Percentiles rank a stretch among this genome's conserved stretches.
Conservation (phyloP, 2,329 filamentous ascomycete genomes). For the Aotearoamyces nothofagi region DNA sequence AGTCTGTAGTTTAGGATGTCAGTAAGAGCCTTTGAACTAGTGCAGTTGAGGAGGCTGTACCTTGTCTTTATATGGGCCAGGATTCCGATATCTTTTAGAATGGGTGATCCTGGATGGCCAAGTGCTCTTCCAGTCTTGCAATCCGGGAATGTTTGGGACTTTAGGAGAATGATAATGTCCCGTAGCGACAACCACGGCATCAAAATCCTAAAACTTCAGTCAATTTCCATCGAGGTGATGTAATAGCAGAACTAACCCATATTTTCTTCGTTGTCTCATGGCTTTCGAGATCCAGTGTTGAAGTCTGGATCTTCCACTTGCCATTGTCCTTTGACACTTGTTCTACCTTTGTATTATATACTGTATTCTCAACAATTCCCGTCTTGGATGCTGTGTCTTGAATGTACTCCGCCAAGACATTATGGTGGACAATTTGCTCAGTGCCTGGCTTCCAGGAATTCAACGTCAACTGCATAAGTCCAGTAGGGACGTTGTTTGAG, state of each 20-base stretch:
- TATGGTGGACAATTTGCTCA: conserved; percentile 5
- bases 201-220: conserved; percentile 28
- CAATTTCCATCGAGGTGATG: not conserved
- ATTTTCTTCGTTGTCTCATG: conserved; percentile 5
- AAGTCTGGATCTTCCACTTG: conserved; percentile 36
- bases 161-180: conserved; percentile 53
- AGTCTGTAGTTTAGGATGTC: too few species aligned
- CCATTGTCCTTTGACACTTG: conserved; percentile 25
- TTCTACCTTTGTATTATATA: conserved; percentile 3
- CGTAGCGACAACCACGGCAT: conserved; percentile 49
- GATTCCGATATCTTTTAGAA: conserved; percentile 57
- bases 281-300: conserved; percentile 22
- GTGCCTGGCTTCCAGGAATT: conserved; percentile 6
- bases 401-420: conserved; percentile 9
- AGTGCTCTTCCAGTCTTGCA: conserved; percentile 37
- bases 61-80: conserved; percentile 39
- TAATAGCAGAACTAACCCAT: conserved; percentile 15
- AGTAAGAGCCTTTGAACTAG: conserved; percentile 23
- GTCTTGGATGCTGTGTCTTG: conserved; percentile 5
- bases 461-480: conserved; percentile 4
- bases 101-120: conserved; percentile 42
- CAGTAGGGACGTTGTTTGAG: conserved; percentile 5
- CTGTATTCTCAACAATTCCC: conserved; percentile 3
- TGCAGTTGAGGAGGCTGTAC: conserved; percentile 27
- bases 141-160: conserved; percentile 42